Percentiles rank a stretch among this genome's conserved stretches.
phyloP scores from a whole-genome alignment of 768 basidiomycete species.

The Gautieria morchelliformis region DNA sequence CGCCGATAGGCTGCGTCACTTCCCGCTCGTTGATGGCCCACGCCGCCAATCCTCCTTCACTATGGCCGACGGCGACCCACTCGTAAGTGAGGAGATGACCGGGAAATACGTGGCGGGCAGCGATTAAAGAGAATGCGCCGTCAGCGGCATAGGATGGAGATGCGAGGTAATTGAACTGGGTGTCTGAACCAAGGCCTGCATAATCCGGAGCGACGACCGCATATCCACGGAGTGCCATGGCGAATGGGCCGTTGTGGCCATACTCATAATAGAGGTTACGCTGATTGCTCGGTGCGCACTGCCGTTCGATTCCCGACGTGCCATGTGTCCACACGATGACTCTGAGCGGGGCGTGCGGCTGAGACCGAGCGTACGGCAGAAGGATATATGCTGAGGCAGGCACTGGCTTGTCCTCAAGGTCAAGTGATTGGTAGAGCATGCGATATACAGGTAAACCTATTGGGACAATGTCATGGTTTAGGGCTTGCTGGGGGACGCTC shows the following conservation, averaged over 20 bases:
- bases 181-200: constrained; percentile 3
- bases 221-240: constrained; percentile 2
- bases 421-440: neutral
- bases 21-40: no score
- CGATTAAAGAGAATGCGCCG: neutral
- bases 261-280: neutral
- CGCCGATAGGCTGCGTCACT: neutral
- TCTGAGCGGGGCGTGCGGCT: neutral
- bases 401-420: neutral
- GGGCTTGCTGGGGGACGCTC: neutral
- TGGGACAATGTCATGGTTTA: neutral
- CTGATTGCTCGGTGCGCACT: constrained; percentile 1
- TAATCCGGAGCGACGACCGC: constrained; percentile 1
- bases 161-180: constrained; percentile 2
- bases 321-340: constrained; percentile 5
- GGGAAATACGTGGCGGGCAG: no score
- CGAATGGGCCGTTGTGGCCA: neutral
- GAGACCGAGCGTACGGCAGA: neutral
- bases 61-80: constrained; percentile 4
- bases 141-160: neutral
- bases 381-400: neutral
- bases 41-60: constrained; percentile 5
- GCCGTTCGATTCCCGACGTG: neutral
- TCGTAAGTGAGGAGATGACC: neutral
- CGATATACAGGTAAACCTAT: neutral